phyloP scores from a whole-genome alignment of 148 eudicot genomes.

The Fagopyrum homotropicum region DNA sequence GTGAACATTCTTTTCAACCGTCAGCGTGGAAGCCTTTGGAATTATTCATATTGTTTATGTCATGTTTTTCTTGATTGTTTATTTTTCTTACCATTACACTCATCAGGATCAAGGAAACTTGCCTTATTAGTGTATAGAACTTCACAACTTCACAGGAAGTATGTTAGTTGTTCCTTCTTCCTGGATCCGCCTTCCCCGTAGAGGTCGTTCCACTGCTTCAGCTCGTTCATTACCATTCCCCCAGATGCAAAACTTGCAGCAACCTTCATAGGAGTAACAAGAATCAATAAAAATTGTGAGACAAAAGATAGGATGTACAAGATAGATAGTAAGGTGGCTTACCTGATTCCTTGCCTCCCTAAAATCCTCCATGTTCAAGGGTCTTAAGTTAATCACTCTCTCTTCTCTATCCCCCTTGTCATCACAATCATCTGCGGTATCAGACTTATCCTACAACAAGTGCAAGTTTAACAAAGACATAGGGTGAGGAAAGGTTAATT shows the following conservation, averaged over 20 bases:
- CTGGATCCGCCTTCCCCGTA: constrained; percentile 90
- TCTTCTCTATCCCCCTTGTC: constrained; percentile 38
- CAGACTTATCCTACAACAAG: constrained; percentile 38
- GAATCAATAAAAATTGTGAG: too few relatives aligned
- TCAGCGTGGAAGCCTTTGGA: neutral
- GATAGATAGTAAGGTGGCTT: neutral
- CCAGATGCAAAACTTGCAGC: too few relatives aligned
- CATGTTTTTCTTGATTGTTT: neutral
- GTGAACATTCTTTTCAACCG: too few relatives aligned
- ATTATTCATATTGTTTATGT: neutral
- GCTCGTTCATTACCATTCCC: constrained; percentile 45
- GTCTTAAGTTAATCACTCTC: constrained; percentile 49
- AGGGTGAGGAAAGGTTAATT: neutral
- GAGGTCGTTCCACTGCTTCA: constrained; percentile 80
- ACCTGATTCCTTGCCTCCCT: constrained; percentile 83
- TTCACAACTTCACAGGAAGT: constrained; percentile 48
- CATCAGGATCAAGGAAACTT: too few relatives aligned
- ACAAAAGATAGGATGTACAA: neutral
- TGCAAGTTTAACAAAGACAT: neutral
- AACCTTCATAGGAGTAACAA: too few relatives aligned
- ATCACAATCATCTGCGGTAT: constrained; percentile 13
- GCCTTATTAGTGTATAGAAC: neutral
- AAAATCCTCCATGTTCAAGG: constrained; percentile 68
- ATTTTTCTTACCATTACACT: too few relatives aligned
- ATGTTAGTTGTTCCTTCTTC: constrained; percentile 77